These are phyloP conservation scores for Hirsutella minnesotensis DNA, from an alignment of 2,329 filamentous ascomycete genomes.

Conservation along the genomic window DNA sequence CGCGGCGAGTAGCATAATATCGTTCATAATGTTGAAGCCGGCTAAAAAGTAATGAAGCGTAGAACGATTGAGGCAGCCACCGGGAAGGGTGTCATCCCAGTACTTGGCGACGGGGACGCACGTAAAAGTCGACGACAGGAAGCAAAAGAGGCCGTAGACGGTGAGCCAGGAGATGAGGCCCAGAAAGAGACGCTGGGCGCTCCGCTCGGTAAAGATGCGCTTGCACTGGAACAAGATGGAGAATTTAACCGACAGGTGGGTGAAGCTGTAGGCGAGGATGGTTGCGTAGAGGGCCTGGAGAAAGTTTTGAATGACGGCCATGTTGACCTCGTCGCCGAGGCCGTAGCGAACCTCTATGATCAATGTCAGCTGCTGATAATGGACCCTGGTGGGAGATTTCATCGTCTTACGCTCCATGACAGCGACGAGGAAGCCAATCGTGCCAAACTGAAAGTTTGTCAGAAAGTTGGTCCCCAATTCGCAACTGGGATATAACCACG, in stretches of 20 bases:
- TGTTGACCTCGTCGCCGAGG: slow-evolving; percentile 8
- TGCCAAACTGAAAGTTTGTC: slow-evolving; percentile 9
- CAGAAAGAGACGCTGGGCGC: slow-evolving; percentile 11
- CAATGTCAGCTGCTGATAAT: not conserved
- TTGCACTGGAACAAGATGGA: slow-evolving; percentile 16
- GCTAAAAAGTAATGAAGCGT: slow-evolving; percentile 15
- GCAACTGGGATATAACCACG: not conserved
- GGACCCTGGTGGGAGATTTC: not conserved
- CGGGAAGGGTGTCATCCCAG: slow-evolving; percentile 13
- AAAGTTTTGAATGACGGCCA: slow-evolving; percentile 8
- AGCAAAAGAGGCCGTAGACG: slow-evolving; percentile 10
- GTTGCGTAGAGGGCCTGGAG: slow-evolving; percentile 12
- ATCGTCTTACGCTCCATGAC: slow-evolving; percentile 9
- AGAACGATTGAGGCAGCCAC: slow-evolving; percentile 13
- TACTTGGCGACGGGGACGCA: slow-evolving; percentile 15
- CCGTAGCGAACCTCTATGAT: slow-evolving; percentile 12
- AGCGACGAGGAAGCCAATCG: slow-evolving; percentile 8
- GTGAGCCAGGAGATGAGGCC: slow-evolving; percentile 12
- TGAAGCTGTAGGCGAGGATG: slow-evolving; percentile 13
- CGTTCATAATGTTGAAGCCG: slow-evolving; percentile 19
- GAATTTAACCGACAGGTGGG: slow-evolving; percentile 14
- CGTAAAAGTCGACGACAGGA: slow-evolving; percentile 12
- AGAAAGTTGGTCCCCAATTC: no score
- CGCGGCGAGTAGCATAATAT: slow-evolving; percentile 15
- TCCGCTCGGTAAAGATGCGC: slow-evolving; percentile 13